Evolutionary conservation across 345 rosid genomes (phyloP).

Genomic region (Anacardium occidentale): DNA sequence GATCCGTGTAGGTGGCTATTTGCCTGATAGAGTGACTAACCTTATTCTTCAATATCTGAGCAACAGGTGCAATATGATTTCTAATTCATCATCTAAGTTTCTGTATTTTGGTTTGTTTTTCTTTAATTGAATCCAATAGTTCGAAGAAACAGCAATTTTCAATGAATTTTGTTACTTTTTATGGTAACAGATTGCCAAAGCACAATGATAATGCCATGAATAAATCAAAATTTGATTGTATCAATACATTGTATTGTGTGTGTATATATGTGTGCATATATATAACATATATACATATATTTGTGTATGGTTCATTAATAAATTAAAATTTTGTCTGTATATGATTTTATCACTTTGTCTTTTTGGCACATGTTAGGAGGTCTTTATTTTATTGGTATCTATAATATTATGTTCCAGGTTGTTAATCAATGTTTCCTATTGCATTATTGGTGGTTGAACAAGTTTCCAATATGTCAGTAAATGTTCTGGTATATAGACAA

Average conservation of each 20-base stretch:
- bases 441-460: neutral
- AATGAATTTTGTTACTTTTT: neutral
- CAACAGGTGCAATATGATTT: slow-evolving; percentile 61
- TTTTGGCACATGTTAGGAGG: too few relatives aligned
- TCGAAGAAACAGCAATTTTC: neutral
- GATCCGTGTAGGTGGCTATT: slow-evolving; percentile 84
- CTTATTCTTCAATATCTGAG: slow-evolving; percentile 91
- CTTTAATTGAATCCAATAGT: neutral
- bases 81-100: neutral
- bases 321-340: neutral
- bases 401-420: neutral
- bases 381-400: neutral
- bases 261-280: too few relatives aligned
- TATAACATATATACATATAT: too few relatives aligned
- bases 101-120: neutral
- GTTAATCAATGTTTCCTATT: neutral
- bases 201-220: too few relatives aligned
- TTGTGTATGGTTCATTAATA: too few relatives aligned
- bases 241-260: too few relatives aligned
- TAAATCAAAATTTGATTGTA: too few relatives aligned
- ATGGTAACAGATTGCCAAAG: too few relatives aligned
- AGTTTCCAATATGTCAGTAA: neutral
- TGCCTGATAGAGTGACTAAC: slow-evolving; percentile 95
- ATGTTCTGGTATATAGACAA: neutral
- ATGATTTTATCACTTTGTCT: too few relatives aligned